Evolutionary conservation across 495 filamentous ascomycete species (phyloP), one percentile per base, ranked within the genome.

Genomic region (Apodospora peruviana): DNA sequence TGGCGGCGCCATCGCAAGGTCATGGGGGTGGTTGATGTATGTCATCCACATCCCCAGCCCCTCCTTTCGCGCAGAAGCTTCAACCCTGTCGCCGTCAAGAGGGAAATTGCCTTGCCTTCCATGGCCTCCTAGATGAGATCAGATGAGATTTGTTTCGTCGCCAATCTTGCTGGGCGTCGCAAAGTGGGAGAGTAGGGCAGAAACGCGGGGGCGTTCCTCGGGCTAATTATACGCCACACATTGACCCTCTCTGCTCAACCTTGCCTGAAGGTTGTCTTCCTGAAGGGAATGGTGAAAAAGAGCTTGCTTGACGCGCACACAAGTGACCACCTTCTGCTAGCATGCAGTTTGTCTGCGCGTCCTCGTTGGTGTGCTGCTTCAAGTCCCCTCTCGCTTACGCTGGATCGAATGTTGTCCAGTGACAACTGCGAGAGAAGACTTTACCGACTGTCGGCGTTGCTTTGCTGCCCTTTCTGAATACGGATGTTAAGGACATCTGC

Each of bases 81-180:
- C 16, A 10, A 23, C 2, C 40, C 18, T 16, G 8, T 42, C 25
- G 18, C 9, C 12, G 29, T 24, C 42, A 40, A 35, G 43, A 41
- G 10, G 8, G 5, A 11, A 18, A 45, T 45, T 51, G 29, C 22
- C 27, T 19, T n/a, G n/a, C 23, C 34, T 44, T 23, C 36, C 40
- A 23, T 21, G 10, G 21, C 25, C 22, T 29, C 35, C 29, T 9
- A 36, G 22, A 43, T 29, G 40, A 45, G 51, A 53, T 29, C 50
- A 44, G 46, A 52, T 48, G 53, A 51, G 45, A 38, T 53, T 11
- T 25, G 24, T 45, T 16, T 40, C 24, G 23, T 54, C 46, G 46
- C 46, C 51, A 50, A 53, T 48, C 45, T 53, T 43, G 47, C 40
- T 19, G 17, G 36, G 43, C 17, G 36, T 16, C 44, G 35, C 12